Evolutionary conservation across 2,329 filamentous ascomycete species (phyloP).

Genomic region (Colletotrichum spaethianum): DNA sequence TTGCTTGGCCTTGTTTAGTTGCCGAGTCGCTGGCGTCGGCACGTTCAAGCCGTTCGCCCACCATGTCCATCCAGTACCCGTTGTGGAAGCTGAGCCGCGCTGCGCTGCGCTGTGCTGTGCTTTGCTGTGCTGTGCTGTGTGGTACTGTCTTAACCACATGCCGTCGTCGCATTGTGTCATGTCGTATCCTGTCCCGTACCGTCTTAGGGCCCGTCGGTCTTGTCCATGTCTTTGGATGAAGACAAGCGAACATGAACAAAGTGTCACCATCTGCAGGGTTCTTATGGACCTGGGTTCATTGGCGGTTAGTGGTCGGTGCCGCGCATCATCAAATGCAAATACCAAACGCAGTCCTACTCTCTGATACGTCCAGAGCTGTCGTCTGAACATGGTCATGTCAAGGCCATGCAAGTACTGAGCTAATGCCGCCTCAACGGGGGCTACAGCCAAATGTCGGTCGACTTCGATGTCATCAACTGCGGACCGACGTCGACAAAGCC

Average conservation of each 20-base stretch:
- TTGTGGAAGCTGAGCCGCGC: neutral
- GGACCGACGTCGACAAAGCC: constrained; percentile 2
- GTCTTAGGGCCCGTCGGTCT: neutral
- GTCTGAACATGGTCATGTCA: constrained; percentile 13
- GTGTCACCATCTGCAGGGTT: constrained; percentile 11
- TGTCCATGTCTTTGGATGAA: constrained; percentile 5
- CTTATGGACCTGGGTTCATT: neutral
- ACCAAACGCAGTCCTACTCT: neutral
- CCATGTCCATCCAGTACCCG: neutral
- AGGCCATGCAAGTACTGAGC: neutral
- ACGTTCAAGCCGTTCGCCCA: neutral
- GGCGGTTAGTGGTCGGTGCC: neutral
- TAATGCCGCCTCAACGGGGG: constrained; percentile 11
- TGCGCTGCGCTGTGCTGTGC: neutral
- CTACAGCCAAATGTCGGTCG: constrained; percentile 26
- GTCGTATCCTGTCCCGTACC: neutral
- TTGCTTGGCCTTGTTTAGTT: constrained; percentile 10
- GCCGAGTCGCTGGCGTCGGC: constrained; percentile 11
- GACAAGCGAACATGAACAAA: neutral
- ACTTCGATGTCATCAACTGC: constrained; percentile 35
- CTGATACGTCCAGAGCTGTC: neutral
- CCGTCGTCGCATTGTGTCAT: neutral
- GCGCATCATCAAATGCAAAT: neutral
- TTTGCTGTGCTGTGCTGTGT: neutral
- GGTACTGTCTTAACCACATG: neutral